Evolutionary conservation across 345 rosid species (phyloP), one percentile per base, ranked within the genome.

Genomic region (Erodium maritimum): DNA sequence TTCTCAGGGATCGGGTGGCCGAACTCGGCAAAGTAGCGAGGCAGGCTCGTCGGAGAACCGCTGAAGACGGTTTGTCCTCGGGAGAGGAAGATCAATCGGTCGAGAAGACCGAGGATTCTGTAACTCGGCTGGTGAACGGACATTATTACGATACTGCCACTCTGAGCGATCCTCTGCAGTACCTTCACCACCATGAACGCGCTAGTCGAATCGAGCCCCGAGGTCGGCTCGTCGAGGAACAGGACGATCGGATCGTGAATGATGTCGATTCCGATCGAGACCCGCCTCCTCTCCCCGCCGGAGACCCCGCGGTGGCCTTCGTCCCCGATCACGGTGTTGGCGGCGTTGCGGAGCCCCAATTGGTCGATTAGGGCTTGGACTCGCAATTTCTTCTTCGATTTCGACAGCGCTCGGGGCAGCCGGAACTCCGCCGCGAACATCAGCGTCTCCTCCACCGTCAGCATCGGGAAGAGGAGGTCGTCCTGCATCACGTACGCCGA

Each of bases 161-260:
- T 85, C 72, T 85, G 90, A 5, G 97, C 99, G 10, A 93, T 93
- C 34, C 91, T 75, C 63, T 93, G 93, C 62, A 93, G 62, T 0
- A 93, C 99, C 52, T 89, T 93, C n/a, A 93, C 96, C 50, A 91
- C 98, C 96, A 84, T 86, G 72, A 69, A 88, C 2, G 98, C 98
- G 25, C 95, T 88, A 3, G 98, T 88, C 3, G 98, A 91, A 63
- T 91, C 98, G 48, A 91, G 74, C 1, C 98, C 98, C 0, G 98
- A 91, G 37, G 98, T 91, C 2, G 96, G 98, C 58, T 91, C 98
- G 21, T 91, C 98, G 11, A 91, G 85, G 65, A 91, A 84, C 18
- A 91, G 80, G 11, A 91, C 45, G 12, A 91, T 88, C 0, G 96
- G 98, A 19, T 91, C 98, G 13, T 91, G 98, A 46, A 91, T 83